Conservation (phyloP, 495 filamentous ascomycete species). For the Aspergillus coremiiformis region DNA sequence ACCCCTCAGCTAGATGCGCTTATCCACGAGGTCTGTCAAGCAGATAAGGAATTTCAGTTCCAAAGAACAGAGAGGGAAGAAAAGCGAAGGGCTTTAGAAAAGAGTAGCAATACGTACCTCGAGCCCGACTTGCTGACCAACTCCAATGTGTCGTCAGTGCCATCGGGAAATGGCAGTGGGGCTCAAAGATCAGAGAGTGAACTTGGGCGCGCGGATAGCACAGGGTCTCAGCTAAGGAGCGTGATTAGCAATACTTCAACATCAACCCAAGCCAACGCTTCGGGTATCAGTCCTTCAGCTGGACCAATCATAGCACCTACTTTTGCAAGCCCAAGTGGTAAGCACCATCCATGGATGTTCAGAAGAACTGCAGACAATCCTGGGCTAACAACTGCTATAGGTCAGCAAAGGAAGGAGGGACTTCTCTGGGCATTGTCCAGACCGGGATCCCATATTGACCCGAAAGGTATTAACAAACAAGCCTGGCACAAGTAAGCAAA, state of each 20-base stretch:
- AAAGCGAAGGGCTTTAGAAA: slow-evolving; percentile 81
- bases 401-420: slow-evolving; percentile 75
- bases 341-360: slow-evolving; percentile 44
- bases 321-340: slow-evolving; percentile 27
- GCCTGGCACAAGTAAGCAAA: slow-evolving; percentile 94
- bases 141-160: slow-evolving; percentile 19
- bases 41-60: slow-evolving; percentile 93
- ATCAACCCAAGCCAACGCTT: slow-evolving; percentile 38
- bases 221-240: slow-evolving; percentile 53
- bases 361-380: slow-evolving; percentile 71
- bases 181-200: slow-evolving; percentile 51
- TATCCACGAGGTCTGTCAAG: slow-evolving; percentile 76
- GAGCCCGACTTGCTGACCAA: slow-evolving; percentile 56
- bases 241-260: slow-evolving; percentile 42
- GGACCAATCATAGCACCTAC: slow-evolving; percentile 25
- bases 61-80: slow-evolving; percentile 89
- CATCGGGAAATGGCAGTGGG: slow-evolving; percentile 30
- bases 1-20: slow-evolving; percentile 90
- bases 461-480: slow-evolving; percentile 89
- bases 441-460: slow-evolving; percentile 91
- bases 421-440: slow-evolving; percentile 89
- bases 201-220: slow-evolving; percentile 64
- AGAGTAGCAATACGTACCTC: slow-evolving; percentile 71
- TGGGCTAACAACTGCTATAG: slow-evolving; percentile 33
- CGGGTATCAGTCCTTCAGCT: slow-evolving; percentile 25